phyloP scores from a whole-genome alignment of 257 asterid species.

The Hygrophila difformis region DNA sequence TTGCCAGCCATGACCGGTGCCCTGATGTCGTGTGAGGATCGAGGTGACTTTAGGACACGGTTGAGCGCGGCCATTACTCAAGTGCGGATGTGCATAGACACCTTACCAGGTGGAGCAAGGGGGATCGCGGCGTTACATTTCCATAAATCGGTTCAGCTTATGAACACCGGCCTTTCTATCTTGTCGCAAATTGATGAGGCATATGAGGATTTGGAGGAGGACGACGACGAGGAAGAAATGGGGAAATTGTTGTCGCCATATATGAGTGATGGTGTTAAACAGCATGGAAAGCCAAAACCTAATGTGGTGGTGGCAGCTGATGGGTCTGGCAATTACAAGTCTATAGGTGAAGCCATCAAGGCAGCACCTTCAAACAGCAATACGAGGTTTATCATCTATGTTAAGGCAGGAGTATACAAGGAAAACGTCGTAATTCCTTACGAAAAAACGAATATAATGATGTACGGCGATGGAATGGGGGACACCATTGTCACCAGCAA shows the following conservation, averaged over 20 bases:
- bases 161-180: constrained; percentile 13
- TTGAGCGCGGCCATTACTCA: constrained; percentile 11
- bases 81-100: constrained; percentile 17
- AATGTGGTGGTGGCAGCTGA: constrained; percentile 22
- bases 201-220: too few relatives aligned
- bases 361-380: neutral
- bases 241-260: too few relatives aligned
- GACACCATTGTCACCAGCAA: constrained; percentile 11
- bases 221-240: neutral
- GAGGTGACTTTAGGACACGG: constrained; percentile 12
- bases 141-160: constrained; percentile 6
- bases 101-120: neutral
- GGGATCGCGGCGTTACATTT: neutral
- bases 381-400: constrained; percentile 18
- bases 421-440: too few relatives aligned
- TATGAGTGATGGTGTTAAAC: too few relatives aligned
- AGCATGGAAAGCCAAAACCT: too few relatives aligned
- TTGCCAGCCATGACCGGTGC: too few relatives aligned
- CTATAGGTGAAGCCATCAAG: constrained; percentile 16
- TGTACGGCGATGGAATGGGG: constrained; percentile 18
- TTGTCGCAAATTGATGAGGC: neutral
- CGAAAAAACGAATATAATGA: constrained; percentile 21
- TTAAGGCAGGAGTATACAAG: constrained; percentile 28
- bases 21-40: neutral
- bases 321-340: constrained; percentile 19